A percentile compares a stretch with the other conserved stretches of the same genome.
phyloP scores from a whole-genome alignment of 2,329 filamentous ascomycete genomes.

The Colletotrichum tamarilloi region DNA sequence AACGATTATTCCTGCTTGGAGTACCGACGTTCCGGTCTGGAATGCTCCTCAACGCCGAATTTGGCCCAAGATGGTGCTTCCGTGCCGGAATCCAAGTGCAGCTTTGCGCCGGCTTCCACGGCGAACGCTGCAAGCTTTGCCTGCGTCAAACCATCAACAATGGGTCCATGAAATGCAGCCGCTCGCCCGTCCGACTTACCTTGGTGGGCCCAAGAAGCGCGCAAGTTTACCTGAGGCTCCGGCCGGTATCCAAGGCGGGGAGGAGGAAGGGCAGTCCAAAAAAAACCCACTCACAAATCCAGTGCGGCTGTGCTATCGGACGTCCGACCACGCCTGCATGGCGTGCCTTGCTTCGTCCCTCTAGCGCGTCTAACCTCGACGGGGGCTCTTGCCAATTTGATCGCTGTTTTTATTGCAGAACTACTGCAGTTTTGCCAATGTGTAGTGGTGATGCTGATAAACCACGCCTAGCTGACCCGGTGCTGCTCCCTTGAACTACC shows the following conservation, averaged over 20 bases:
- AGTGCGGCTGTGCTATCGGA: conserved; percentile 28
- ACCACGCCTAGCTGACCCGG: conserved; percentile 4
- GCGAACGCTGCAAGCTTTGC: background rate
- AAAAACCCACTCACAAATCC: background rate
- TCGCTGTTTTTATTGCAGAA: background rate
- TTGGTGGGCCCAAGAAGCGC: background rate
- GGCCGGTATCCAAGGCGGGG: background rate
- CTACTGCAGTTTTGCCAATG: conserved; percentile 2
- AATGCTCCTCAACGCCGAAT: conserved; percentile 2
- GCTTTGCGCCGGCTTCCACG: conserved; percentile 1
- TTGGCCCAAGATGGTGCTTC: conserved; percentile 11
- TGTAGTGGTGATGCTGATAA: conserved; percentile 13
- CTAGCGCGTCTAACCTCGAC: conserved; percentile 26
- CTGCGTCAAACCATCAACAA: background rate
- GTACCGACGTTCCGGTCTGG: conserved; percentile 14
- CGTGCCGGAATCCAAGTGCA: conserved; percentile 3
- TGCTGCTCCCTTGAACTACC: conserved; percentile 27
- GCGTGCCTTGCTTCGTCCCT: conserved; percentile 27
- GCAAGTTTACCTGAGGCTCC: background rate
- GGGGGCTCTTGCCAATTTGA: background rate
- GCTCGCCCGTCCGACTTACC: background rate
- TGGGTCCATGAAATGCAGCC: background rate
- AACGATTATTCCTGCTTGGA: background rate
- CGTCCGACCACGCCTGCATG: conserved; percentile 34
- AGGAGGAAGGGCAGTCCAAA: background rate